Percentiles rank a stretch among this genome's conserved stretches.
Evolutionary conservation across 1,284 basidiomycete species (phyloP).

Genomic region (Leccinum ponderosum): DNA sequence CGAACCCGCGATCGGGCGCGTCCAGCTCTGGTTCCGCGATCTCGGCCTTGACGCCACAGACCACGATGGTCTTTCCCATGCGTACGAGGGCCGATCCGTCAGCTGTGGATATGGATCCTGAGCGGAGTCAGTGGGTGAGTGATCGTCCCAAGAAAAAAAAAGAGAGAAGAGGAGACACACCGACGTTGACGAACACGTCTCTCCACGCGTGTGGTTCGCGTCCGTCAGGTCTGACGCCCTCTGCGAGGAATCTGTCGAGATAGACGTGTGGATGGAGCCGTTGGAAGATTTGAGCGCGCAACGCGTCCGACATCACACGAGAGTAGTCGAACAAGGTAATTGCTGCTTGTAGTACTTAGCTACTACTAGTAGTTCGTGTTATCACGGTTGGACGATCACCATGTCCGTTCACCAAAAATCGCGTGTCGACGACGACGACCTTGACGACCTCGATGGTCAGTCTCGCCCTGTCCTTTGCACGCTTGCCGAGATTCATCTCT

Average conservation of each 20-base stretch:
- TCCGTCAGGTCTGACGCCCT: constrained; percentile 65
- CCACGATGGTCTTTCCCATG: constrained; percentile 87
- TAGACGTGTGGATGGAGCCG: constrained; percentile 58
- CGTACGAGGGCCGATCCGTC: constrained; percentile 88
- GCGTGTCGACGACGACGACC: constrained; percentile 50
- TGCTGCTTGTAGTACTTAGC: no score
- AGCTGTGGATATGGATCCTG: constrained; percentile 81
- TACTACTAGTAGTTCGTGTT: background rate
- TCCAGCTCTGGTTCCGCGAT: constrained; percentile 86
- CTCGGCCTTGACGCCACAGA: constrained; percentile 95
- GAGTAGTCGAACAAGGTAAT: background rate
- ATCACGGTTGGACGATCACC: background rate
- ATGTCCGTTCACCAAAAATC: constrained; percentile 18
- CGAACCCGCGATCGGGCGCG: constrained; percentile 71
- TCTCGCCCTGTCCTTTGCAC: background rate
- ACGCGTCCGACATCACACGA: constrained; percentile 15
- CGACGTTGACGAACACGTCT: constrained; percentile 60
- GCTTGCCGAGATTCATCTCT: constrained; percentile 4
- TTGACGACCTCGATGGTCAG: constrained; percentile 76
- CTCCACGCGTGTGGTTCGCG: constrained; percentile 53
- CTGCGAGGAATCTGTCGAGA: constrained; percentile 50
- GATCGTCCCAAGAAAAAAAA: background rate
- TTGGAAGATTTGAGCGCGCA: constrained; percentile 54
- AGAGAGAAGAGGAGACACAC: constrained; percentile 39
- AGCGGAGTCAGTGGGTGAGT: background rate